Base-by-base conservation (phyloP, 345 rosid species). In the Odontarrhena argentea region DNA sequence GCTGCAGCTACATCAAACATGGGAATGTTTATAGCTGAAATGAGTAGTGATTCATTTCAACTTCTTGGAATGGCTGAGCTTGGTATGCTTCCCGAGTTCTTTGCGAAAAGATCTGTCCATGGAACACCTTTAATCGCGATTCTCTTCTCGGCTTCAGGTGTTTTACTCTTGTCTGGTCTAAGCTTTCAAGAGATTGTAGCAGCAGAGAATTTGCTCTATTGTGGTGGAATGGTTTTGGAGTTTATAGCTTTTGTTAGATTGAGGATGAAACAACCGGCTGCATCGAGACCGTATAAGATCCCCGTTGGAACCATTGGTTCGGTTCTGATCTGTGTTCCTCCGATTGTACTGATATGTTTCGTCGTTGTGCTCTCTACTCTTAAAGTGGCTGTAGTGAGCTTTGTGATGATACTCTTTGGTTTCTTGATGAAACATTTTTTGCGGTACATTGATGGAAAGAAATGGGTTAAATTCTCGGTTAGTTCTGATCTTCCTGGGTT, bases 41-140 rank as follows among this genome's bases (percentile, higher is more conserved):
- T 88, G 92, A 88, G 90, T 78, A 86, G 90, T 2, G 90, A 88
- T 65, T 84, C 88, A 1, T 88, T 88, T 70, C 92, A 88, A 52
- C 96, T 88, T 45, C 70, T 84, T 18, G 96, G 90, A 3, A 86
- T 86, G 92, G 90, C 90, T 3, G 92, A 88, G 36, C 78, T 76
- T 13, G 88, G 90, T 37, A 84, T 86, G 90, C 81, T 88, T 38
- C 96, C 88, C 0, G 80, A 86, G 66, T 55, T 76, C 73, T 86
- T 84, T 15, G 71, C 83, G 11, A 77, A 62, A 74, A 83, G 87
- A 49, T 85, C 96, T 11, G 56, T 60, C 12, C 35, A 86, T 41
- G 88, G 90, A 7, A 86, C 96, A 12, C 88, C 90, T n/a, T 73
- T 79, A 34, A 8, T 77, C 40, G 92, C 88, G 43, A 86, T 86